phyloP scores from a whole-genome alignment of 306 rosid genomes.

The Inga oerstediana region DNA sequence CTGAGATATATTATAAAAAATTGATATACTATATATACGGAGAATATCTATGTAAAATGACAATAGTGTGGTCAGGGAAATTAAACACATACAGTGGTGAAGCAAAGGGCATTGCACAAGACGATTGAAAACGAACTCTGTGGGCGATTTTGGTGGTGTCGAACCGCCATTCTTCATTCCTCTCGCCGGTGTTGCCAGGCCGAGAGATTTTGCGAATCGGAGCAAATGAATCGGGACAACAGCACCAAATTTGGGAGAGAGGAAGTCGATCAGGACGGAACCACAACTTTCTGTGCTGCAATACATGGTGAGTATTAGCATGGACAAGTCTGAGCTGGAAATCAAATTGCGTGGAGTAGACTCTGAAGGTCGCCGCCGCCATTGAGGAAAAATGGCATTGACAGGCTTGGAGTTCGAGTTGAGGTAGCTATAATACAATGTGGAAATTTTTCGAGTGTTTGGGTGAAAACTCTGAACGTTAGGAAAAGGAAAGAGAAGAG shows the following conservation, averaged over 20 bases:
- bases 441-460: neutral
- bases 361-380: conserved; percentile 5
- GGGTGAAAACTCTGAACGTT: neutral
- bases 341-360: neutral
- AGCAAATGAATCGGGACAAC: neutral
- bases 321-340: neutral
- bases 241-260: neutral
- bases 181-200: neutral
- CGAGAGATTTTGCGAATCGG: neutral
- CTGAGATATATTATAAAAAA: neutral
- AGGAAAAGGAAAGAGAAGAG: neutral
- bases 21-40: neutral
- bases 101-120: conserved; percentile 1
- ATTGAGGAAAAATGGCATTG: neutral
- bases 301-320: neutral
- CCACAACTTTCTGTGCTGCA: neutral
- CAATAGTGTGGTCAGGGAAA: neutral
- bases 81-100: neutral
- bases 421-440: neutral
- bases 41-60: neutral
- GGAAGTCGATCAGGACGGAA: neutral
- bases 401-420: neutral
- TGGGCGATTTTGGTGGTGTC: neutral
- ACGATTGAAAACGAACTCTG: neutral
- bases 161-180: neutral